Evolutionary conservation across 2,329 filamentous ascomycete species (phyloP), one percentile per base, ranked within the genome.

Genomic region (Pseudogymnoascus sp.): DNA sequence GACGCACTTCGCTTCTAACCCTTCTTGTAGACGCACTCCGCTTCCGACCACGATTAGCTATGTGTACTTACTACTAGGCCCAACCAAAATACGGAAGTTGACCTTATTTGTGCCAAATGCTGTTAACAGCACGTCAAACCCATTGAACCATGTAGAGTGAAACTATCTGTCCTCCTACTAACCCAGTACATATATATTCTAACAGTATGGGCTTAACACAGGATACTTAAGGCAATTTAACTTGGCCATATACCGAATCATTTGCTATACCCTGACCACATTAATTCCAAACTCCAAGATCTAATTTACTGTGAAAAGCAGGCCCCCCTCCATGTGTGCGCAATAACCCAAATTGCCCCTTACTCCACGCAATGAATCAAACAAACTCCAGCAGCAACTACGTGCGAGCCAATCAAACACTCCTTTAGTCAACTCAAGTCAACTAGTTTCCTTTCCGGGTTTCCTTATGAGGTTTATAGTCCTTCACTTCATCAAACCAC

Each of bases 401-500:
- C 6, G 16, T 16, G 26, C 14, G 29, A 14, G n/a, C 5, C 11
- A 19, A 33, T 55, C 49, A n/a, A 33, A 33, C 49, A 33, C 10
- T 12, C 8, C 6, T 21, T 33, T 55, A 3, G 45, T 55, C 12
- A 12, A 55, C 29, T 4, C n/a, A 52, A 29, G 19, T 3, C 26
- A 11, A 52, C 16, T 62, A 71, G 59, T 68, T 69, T 26, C 69
- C 68, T 49, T 68, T 70, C 60, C 68, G 66, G 5, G 68, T 68
- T 61, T 72, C 84, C 69, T 83, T 82, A 66, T 83, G 83, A 31
- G 94, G 83, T 74, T 89, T 86, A 76, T 94, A 97, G 70, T 92
- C 82, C n/a, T 88, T 89, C 52, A 95, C 77, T 72, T 94, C 87
- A 64, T 94, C 86, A 70, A 99, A 99, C 82, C 88, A 91, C 66